Evolutionary conservation across 192 early-diverging fungal genomes (phyloP).

Genomic region (Chytriomyces sp.): DNA sequence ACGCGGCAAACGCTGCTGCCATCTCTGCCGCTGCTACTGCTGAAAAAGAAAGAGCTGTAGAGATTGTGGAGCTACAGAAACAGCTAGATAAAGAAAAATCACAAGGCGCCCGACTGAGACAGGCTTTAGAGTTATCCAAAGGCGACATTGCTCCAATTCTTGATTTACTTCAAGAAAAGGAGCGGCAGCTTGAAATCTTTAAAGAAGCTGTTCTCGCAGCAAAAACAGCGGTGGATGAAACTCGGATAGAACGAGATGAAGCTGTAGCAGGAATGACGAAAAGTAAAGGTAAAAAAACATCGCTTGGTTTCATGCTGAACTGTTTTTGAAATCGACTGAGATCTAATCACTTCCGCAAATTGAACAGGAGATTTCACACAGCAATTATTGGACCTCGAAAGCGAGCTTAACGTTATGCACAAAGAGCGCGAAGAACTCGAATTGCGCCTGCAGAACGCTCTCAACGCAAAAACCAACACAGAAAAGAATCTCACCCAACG

Average conservation of each 20-base stretch:
- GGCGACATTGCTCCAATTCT: slow-evolving; percentile 20
- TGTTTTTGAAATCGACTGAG: too few species aligned
- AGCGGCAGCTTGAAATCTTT: slow-evolving; percentile 26
- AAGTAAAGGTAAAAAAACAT: too few species aligned
- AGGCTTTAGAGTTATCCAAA: background rate
- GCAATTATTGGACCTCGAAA: slow-evolving; percentile 8
- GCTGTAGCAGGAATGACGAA: background rate
- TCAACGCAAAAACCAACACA: background rate
- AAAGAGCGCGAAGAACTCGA: slow-evolving; percentile 12
- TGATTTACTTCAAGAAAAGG: slow-evolving; percentile 31
- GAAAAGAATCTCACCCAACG: slow-evolving; percentile 13
- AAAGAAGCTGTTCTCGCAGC: slow-evolving; percentile 24
- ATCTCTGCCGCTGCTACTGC: background rate
- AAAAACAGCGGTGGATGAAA: slow-evolving; percentile 30
- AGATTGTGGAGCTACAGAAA: background rate
- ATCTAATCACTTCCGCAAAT: background rate
- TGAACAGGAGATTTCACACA: background rate
- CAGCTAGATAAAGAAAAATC: slow-evolving; percentile 1
- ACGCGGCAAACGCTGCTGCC: background rate
- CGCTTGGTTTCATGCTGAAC: too few species aligned
- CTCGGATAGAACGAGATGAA: slow-evolving; percentile 27
- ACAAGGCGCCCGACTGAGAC: background rate
- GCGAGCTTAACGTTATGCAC: background rate
- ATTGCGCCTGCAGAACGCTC: background rate
- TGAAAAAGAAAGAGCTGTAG: too few species aligned